Percentiles rank a stretch among this genome's conserved stretches.
phyloP scores from a whole-genome alignment of 2,329 filamentous ascomycete genomes.

The Claviceps purpurea region DNA sequence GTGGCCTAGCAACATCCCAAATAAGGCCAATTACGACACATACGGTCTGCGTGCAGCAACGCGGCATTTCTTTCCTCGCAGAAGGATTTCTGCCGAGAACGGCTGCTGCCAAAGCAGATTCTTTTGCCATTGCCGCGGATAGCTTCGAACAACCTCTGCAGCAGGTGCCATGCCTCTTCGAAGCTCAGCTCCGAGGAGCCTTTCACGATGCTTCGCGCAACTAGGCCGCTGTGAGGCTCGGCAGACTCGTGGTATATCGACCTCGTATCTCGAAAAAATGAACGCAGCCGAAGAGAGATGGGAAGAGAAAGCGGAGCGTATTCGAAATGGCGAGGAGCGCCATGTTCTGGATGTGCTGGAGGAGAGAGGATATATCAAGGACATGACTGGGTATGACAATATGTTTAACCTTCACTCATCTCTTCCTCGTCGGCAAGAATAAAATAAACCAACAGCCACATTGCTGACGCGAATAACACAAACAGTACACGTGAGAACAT shows the following conservation, averaged over 20 bases:
- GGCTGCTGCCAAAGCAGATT: not conserved
- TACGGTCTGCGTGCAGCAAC: not conserved
- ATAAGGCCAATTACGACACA: not conserved
- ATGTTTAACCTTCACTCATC: not conserved
- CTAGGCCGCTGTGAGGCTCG: constrained; percentile 11
- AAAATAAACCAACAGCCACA: not conserved
- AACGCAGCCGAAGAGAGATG: constrained; percentile 31
- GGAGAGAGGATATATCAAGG: constrained; percentile 60
- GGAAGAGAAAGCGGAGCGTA: constrained; percentile 31
- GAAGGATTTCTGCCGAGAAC: not conserved
- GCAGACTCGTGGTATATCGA: constrained; percentile 23
- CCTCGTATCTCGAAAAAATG: constrained; percentile 30
- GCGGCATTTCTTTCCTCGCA: not conserved
- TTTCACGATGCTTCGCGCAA: constrained; percentile 14
- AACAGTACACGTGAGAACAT: constrained; percentile 36
- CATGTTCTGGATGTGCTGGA: constrained; percentile 53
- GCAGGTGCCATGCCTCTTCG: not conserved
- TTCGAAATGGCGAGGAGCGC: constrained; percentile 34
- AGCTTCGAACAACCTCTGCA: not conserved
- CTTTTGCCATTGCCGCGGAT: not conserved
- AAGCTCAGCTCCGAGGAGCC: constrained; percentile 6
- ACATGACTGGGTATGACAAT: constrained; percentile 54
- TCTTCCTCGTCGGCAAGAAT: constrained; percentile 10
- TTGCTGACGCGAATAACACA: constrained; percentile 1
- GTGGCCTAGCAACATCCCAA: not conserved